Percentiles rank a stretch among this genome's conserved stretches.
Conservation (phyloP, 331 rosid genomes). For the Pyrus hybrid region DNA sequence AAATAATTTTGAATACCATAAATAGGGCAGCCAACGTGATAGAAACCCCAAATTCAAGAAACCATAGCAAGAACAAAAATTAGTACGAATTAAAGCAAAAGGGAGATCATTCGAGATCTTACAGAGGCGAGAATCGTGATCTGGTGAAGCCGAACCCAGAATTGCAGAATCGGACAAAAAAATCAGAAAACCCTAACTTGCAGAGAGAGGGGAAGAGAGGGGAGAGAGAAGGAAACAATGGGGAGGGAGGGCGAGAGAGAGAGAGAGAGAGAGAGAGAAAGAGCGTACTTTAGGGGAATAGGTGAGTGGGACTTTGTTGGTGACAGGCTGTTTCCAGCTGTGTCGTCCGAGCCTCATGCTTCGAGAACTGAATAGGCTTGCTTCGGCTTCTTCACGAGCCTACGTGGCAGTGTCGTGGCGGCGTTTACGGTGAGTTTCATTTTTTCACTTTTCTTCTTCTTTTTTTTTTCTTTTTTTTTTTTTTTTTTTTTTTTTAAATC, state of each 20-base stretch:
- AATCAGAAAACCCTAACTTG: conserved; percentile 58
- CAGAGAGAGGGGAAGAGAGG: neutral
- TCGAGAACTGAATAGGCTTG: conserved; percentile 33
- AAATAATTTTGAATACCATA: neutral
- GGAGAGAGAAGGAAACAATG: neutral
- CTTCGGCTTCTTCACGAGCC: conserved; percentile 38
- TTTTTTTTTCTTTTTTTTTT: neutral
- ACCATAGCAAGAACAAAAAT: neutral
- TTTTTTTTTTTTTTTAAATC: too few relatives aligned
- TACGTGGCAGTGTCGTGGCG: conserved; percentile 62
- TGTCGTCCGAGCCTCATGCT: conserved; percentile 52
- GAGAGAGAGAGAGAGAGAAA: conserved; percentile 13
- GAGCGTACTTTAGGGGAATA: conserved; percentile 51
- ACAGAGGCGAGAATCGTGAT: conserved; percentile 57
- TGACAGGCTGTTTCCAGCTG: conserved; percentile 99
- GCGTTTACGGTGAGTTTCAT: conserved; percentile 29
- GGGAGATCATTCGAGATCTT: conserved; percentile 30
- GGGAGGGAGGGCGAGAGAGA: neutral
- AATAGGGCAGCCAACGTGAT: neutral
- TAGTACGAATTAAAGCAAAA: neutral
- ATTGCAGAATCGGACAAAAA: neutral
- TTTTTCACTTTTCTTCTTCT: too few relatives aligned
- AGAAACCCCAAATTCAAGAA: neutral
- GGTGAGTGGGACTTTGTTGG: conserved; percentile 99
- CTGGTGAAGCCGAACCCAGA: conserved; percentile 19